A percentile compares a stretch with the other conserved stretches of the same genome.
phyloP scores from a whole-genome alignment of 1,284 basidiomycete genomes.

The Mrakiaceae sp. region DNA sequence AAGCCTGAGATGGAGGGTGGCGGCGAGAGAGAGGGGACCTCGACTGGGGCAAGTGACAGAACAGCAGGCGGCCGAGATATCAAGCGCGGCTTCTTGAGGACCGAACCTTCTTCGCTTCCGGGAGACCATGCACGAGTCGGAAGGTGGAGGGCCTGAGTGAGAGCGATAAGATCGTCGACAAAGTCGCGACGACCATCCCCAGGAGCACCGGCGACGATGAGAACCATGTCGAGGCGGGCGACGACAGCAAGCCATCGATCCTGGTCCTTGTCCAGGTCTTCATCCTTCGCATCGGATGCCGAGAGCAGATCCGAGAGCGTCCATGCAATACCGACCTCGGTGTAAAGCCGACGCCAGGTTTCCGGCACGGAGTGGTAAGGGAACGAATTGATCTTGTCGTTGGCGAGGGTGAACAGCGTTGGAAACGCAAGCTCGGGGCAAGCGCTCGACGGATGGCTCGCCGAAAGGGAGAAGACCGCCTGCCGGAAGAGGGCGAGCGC shows the following conservation, averaged over 20 bases:
- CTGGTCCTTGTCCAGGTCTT: neutral
- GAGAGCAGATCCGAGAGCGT: slow-evolving; percentile 19
- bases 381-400: slow-evolving; percentile 34
- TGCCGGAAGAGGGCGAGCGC: too few relatives aligned
- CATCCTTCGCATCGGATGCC: neutral
- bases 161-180: slow-evolving; percentile 49
- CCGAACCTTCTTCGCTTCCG: too few relatives aligned
- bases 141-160: slow-evolving; percentile 34
- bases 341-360: slow-evolving; percentile 37
- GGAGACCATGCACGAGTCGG: slow-evolving; percentile 10
- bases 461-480: too few relatives aligned
- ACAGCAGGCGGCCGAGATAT: neutral
- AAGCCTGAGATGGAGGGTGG: slow-evolving; percentile 52
- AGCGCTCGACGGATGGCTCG: too few relatives aligned
- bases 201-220: slow-evolving; percentile 71
- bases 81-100: neutral
- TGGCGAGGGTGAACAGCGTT: slow-evolving; percentile 23
- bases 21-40: slow-evolving; percentile 34
- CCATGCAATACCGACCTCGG: slow-evolving; percentile 33
- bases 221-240: slow-evolving; percentile 57
- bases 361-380: slow-evolving; percentile 34
- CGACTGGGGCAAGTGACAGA: slow-evolving; percentile 20
- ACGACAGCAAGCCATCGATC: slow-evolving; percentile 33
- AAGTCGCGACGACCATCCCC: slow-evolving; percentile 51
- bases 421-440: too few relatives aligned